Base-by-base conservation (phyloP, 768 basidiomycete species). In the Tricholoma sp. region DNA sequence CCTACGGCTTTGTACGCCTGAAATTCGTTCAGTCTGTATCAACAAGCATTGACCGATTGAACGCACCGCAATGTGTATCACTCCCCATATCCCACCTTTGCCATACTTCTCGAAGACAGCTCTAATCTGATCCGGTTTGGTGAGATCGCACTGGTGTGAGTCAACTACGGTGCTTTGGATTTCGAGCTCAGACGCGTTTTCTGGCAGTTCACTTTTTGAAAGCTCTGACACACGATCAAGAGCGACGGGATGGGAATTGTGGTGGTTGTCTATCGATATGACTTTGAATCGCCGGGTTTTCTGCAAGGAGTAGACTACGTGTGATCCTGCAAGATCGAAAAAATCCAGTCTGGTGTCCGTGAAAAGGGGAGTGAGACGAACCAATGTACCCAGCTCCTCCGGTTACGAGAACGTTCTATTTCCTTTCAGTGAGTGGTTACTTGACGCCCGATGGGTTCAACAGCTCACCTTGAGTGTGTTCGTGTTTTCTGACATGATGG, bases 1-100 rank as follows among this genome's bases (percentile, higher is more conserved):
- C 97, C 97, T 49, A 99, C 97, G 17, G 95, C 94, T 77, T 99
- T 99, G 78, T 91, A 87, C 4, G 97, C 97, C 92, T 94, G 65
- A 24, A 24, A 29, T 42, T 7, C 3, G 15, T 49, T 47, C 10
- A 39, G 17, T 6, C 8, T n/a, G 31, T 11, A 15, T 10, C 54
- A 39, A 48, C 52, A 28, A 55, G 33, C 17, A 33, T 32, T n/a
- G 31, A 20, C 20, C 20, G 53, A 9, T 49, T 33, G 47, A 45
- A 56, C 57, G 34, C 63, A 94, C 92, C 18, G 96, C 97, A 55
- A 99, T 83, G 70, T 98, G 97, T 54, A 99, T 78, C 20, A 98
- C 93, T 51, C 95, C 97, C 91, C 94, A 53, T 53, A 53, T 53
- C 7, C 41, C 52, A 7, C 52, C 52, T 44, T 53, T 53, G 11